Evolutionary conservation across 2,329 filamentous ascomycete genomes (phyloP), one percentile per base, ranked within the genome.

Genomic region (Sclerotinia trifoliorum): DNA sequence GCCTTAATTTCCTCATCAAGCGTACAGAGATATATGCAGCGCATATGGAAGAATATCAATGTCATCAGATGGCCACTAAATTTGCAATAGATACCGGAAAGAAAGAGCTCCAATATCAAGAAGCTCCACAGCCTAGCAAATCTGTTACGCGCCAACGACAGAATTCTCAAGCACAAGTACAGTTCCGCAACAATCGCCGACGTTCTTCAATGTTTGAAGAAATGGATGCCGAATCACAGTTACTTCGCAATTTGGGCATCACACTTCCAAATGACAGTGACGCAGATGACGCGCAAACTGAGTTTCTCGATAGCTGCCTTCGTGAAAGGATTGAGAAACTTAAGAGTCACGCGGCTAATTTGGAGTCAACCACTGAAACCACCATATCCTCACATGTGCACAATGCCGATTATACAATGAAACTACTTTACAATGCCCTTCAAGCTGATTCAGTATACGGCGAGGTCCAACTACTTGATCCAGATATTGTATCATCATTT

Each of bases 401-500:
- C 0, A 85, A 88, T 69, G 80, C 81, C 0, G 79, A 80, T 24
- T 75, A 79, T 3, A 85, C 84, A 0, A 73, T 86, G 1, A 81
- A 84, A 70, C 73, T 84, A 11, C 75, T 87, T 21, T 78, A 80
- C 6, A 84, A 85, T 68, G 85, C 82, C 52, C 76, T 87, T 0
- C 76, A 87, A 1, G 83, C 83, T 0, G 85, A 88, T 72, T 85
- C 81, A 42, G 77, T 80, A 5, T 86, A 81, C 72, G 79, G 79
- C 0, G 75, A 80, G n/a, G 80, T 85, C 5, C 79, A 78, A 54
- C 79, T 88, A 7, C 77, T 82, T 7, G 86, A 88, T 71, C 80
- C 82, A 0, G 84, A 85, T 39, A 82, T 86, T 49, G 82, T 85
- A 67, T 79, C 76, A 2, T 83, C 82, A 1, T 82, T 88, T n/a